Evolutionary conservation across 208 protist genomes (phyloP).

Genomic region (Leishmania turanica): DNA sequence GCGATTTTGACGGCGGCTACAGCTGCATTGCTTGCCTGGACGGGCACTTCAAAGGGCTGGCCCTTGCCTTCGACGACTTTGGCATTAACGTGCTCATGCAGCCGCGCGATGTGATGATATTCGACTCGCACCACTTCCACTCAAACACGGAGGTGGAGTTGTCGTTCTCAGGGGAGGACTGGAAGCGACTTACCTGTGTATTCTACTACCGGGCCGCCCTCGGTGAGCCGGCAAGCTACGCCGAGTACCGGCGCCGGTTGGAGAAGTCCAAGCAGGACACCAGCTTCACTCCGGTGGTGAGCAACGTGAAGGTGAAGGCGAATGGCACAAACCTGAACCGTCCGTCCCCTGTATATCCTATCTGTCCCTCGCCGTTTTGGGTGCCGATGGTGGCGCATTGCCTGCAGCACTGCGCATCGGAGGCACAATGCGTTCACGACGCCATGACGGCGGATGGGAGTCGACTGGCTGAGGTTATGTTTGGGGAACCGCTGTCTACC

Average conservation of each 20-base stretch:
- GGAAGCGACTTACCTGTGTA: slow-evolving; percentile 85
- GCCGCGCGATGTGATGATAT: slow-evolving; percentile 87
- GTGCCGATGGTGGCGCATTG: slow-evolving; percentile 30
- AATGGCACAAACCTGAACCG: slow-evolving; percentile 74
- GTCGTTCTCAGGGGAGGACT: slow-evolving; percentile 36
- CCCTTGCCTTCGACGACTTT: slow-evolving; percentile 79
- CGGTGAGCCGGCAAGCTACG: slow-evolving; percentile 70
- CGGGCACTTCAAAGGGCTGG: slow-evolving; percentile 80
- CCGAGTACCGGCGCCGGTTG: slow-evolving; percentile 74
- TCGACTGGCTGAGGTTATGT: slow-evolving; percentile 38
- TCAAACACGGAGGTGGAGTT: slow-evolving; percentile 89
- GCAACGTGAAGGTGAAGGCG: slow-evolving; percentile 47
- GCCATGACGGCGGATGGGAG: slow-evolving; percentile 23
- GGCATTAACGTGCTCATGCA: slow-evolving; percentile 71
- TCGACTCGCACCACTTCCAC: slow-evolving; percentile 93
- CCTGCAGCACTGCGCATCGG: slow-evolving; percentile 33
- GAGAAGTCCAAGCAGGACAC: slow-evolving; percentile 31
- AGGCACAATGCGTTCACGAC: slow-evolving; percentile 41
- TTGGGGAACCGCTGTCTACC: slow-evolving; percentile 60
- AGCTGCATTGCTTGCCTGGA: slow-evolving; percentile 85
- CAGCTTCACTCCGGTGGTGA: slow-evolving; percentile 14
- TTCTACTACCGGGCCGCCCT: slow-evolving; percentile 89
- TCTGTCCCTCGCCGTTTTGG: slow-evolving; percentile 58
- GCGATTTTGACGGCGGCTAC: slow-evolving; percentile 92
- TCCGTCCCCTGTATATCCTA: slow-evolving; percentile 48